These are phyloP conservation scores for Magnusiomyces sp. DNA, from an alignment of 1,139 yeast genomes.

Conservation along the genomic window DNA sequence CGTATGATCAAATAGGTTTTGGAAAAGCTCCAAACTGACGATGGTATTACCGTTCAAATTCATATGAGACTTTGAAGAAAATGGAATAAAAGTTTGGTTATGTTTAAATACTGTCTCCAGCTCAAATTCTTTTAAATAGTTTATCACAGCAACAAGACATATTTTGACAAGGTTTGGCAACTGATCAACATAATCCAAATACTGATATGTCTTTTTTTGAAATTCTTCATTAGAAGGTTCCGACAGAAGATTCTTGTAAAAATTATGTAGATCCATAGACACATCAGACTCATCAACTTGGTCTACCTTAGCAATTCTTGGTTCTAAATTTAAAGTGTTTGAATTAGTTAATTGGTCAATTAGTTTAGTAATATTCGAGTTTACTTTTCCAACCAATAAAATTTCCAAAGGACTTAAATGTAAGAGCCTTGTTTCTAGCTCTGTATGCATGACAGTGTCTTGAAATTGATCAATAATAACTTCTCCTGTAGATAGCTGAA, in stretches of 20 bases:
- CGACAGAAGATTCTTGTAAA: too few relatives aligned
- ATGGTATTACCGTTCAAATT: conserved; percentile 60
- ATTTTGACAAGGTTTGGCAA: conserved; percentile 28
- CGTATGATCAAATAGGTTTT: conserved; percentile 48
- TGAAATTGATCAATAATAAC: conserved; percentile 59
- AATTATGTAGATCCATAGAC: too few relatives aligned
- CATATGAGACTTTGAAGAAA: conserved; percentile 51
- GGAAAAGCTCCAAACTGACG: conserved; percentile 63
- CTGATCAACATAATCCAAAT: conserved; percentile 7
- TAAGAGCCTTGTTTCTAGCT: conserved; percentile 62
- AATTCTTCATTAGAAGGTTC: too few relatives aligned
- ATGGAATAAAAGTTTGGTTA: conserved; percentile 43
- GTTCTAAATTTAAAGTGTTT: conserved; percentile 2
- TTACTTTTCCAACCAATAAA: conserved; percentile 36
- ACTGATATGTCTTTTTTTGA: neutral
- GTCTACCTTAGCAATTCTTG: conserved; percentile 13
- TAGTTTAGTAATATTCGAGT: conserved; percentile 30
- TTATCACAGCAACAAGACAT: conserved; percentile 43
- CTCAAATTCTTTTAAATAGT: conserved; percentile 54
- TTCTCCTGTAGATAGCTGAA: conserved; percentile 73
- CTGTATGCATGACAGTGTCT: conserved; percentile 46
- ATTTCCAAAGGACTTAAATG: conserved; percentile 75
- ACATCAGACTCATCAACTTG: neutral
- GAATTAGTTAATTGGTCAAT: conserved; percentile 17
- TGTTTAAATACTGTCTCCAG: conserved; percentile 51